Evolutionary conservation across 257 asterid genomes (phyloP), one percentile per base, ranked within the genome.

Genomic region (Penstemon davidsonii): DNA sequence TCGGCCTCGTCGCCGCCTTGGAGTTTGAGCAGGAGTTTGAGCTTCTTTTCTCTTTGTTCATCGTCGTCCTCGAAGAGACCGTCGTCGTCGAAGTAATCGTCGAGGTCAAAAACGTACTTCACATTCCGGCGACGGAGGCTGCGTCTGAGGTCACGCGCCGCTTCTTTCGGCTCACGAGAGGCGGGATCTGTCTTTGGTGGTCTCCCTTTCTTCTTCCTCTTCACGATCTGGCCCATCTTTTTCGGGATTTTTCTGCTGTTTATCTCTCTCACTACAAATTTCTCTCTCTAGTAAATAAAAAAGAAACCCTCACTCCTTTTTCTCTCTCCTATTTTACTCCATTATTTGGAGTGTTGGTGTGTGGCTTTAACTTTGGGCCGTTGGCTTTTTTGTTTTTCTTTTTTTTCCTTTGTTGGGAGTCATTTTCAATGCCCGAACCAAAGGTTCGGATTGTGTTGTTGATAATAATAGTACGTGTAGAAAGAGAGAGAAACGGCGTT

Each of bases 81-180:
- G 69, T 87, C 93, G 76, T 95, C 99, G 75, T 90, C 97, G 61
- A 89, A 83, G 82, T 91, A 94, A 73, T 95, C 99, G 78, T 95
- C 98, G 72, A 89, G 89, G 83, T 87, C 96, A 78, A 95, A 83
- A 60, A 86, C 87, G 82, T 86, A 91, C 90, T 87, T 87, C 58
- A 86, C 97, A 78, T 75, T 91, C 78, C 99, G 85, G 55, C 91
- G 96, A 64, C 99, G 96, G 44, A 68, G 78, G 72, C 99, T 94
- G 67, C 99, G 88, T 41, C 99, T 87, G 3, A 85, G 76, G 76
- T 87, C 97, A 3, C 81, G 64, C 55, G 76, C 96, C 73, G 79
- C 25, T 60, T 65, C 68, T 67, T 77, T 60, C 33, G 65, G 65
- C 63, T 68, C 72, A 38, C 75, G 63, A 5, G 58, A 70, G 36